Conservation (phyloP, 805 yeast species). For the Starmerella kuoi region DNA sequence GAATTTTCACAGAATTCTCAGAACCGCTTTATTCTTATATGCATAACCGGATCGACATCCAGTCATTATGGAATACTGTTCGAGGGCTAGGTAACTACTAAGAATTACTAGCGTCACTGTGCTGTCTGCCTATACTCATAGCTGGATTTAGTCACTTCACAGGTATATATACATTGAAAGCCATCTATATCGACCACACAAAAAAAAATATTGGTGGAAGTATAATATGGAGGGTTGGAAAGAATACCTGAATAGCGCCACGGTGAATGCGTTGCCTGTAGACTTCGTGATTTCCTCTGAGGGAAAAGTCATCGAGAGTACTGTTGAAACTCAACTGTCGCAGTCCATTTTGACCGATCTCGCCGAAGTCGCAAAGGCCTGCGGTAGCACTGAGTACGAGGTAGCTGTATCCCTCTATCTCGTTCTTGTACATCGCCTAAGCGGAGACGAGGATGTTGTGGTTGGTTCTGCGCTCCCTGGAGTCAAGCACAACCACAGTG, state of each 20-base stretch:
- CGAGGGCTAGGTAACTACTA: too few relatives aligned
- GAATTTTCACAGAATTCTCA: too few relatives aligned
- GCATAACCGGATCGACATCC: too few relatives aligned
- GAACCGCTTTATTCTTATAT: too few relatives aligned
- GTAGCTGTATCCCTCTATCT: slow-evolving; percentile 55
- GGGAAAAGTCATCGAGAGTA: slow-evolving; percentile 55
- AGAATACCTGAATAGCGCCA: slow-evolving; percentile 35
- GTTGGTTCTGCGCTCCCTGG: slow-evolving; percentile 50
- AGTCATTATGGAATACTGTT: too few relatives aligned
- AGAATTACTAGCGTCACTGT: too few relatives aligned
- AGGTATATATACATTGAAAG: too few relatives aligned
- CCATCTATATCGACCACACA: too few relatives aligned
- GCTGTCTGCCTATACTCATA: too few relatives aligned
- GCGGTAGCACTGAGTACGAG: slow-evolving; percentile 33
- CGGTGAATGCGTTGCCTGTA: slow-evolving; percentile 76
- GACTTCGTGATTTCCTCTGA: slow-evolving; percentile 71
- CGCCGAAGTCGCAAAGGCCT: slow-evolving; percentile 16
- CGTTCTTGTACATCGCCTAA: slow-evolving; percentile 59
- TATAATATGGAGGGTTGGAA: slow-evolving; percentile 19
- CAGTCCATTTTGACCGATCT: slow-evolving; percentile 17
- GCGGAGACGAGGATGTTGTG: slow-evolving; percentile 93
- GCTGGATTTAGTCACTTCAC: too few relatives aligned
- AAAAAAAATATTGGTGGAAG: too few relatives aligned
- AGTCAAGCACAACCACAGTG: slow-evolving; percentile 21
- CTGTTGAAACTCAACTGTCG: slow-evolving; percentile 30